Conservation (phyloP, 176 grass and related monocot species). For the Aegilops longissima region DNA sequence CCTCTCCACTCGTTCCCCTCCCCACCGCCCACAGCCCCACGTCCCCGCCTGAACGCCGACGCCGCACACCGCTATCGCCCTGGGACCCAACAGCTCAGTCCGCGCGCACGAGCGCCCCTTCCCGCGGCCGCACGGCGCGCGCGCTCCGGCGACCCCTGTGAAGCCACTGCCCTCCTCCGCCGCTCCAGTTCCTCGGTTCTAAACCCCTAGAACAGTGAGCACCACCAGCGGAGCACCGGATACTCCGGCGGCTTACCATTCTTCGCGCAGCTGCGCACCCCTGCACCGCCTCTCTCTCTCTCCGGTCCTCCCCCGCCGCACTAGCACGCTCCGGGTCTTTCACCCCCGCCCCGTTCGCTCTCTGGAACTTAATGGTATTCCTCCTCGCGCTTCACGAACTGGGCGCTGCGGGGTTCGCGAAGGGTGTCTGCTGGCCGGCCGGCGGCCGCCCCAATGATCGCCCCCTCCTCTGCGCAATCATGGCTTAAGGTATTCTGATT, state of each 20-base stretch:
- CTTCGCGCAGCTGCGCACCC: not conserved
- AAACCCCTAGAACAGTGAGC: not conserved
- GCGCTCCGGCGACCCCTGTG: not conserved
- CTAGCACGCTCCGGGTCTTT: slow-evolving; percentile 22
- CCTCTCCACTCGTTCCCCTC: not conserved
- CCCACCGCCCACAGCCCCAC: not conserved
- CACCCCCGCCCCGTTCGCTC: not conserved
- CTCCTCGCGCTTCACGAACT: not conserved
- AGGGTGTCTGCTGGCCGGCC: not conserved
- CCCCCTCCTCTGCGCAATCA: slow-evolving; percentile 16
- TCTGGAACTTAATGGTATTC: slow-evolving; percentile 20
- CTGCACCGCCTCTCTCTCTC: slow-evolving; percentile 5
- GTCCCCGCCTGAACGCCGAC: not conserved
- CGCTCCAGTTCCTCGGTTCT: not conserved
- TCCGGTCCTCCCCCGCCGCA: slow-evolving; percentile 14
- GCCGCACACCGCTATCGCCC: not conserved
- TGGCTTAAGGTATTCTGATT: slow-evolving; percentile 34
- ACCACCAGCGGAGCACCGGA: not conserved
- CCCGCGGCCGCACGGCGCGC: slow-evolving; percentile 7
- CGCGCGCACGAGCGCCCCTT: not conserved
- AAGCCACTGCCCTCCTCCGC: not conserved
- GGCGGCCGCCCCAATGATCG: slow-evolving; percentile 18
- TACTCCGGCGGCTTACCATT: not conserved
- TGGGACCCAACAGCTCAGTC: not conserved
- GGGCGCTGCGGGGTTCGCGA: not conserved